Evolutionary conservation across 225 moss, liverwort and hornwort genomes (phyloP).

Genomic region (Lunularia cruciata): DNA sequence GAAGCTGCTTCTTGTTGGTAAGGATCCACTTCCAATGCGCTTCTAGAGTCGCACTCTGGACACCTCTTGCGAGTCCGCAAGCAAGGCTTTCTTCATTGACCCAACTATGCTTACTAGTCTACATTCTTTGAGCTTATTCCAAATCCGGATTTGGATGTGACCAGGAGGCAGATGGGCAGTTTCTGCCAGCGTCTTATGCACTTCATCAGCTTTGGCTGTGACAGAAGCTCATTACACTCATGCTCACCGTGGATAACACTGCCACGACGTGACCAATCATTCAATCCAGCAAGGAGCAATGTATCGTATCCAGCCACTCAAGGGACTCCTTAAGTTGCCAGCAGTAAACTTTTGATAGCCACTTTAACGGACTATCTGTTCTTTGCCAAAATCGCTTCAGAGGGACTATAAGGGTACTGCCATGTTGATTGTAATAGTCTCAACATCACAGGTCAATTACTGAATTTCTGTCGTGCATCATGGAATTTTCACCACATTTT

Average conservation of each 20-base stretch:
- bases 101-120: background rate
- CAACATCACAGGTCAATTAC: slow-evolving; percentile 10
- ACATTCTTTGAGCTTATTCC: background rate
- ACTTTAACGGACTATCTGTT: slow-evolving; percentile 7
- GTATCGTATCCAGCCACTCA: slow-evolving; percentile 27
- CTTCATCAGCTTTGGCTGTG: slow-evolving; percentile 2
- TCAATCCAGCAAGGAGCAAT: slow-evolving; percentile 24
- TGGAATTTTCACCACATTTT: background rate
- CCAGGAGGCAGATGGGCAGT: slow-evolving; percentile 10
- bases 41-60: no score
- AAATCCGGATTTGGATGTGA: background rate
- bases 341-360: background rate
- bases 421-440: slow-evolving; percentile 10
- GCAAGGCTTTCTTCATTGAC: background rate
- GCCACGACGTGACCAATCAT: slow-evolving; percentile 1
- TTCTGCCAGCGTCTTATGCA: slow-evolving; percentile 1
- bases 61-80: background rate
- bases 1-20: background rate
- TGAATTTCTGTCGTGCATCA: background rate
- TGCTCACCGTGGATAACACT: slow-evolving; percentile 5
- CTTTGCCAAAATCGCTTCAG: background rate
- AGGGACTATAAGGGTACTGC: background rate
- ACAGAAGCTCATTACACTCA: slow-evolving; percentile 11
- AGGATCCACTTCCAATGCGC: background rate
- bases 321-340: slow-evolving; percentile 6